Conservation (phyloP, 2,329 filamentous ascomycete species). For the Beauveria sp. region DNA sequence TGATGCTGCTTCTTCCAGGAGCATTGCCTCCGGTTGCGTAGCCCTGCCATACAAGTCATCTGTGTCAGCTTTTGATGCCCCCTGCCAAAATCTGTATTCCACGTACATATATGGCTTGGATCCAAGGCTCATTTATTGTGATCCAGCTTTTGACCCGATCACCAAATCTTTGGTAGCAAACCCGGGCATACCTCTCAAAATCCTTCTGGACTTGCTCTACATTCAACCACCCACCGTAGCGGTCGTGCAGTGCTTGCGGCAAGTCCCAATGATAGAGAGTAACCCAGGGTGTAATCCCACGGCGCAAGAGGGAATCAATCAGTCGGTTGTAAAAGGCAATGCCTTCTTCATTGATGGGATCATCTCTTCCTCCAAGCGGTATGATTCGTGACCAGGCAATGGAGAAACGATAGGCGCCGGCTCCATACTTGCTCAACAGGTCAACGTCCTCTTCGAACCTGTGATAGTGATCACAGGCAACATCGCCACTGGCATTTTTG, state of each 20-base stretch:
- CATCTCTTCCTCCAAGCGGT: conserved; percentile 53
- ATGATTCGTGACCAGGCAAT: conserved; percentile 61
- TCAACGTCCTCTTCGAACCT: conserved; percentile 46
- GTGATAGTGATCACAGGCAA: conserved; percentile 38
- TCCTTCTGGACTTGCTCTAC: conserved; percentile 24
- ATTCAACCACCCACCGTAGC: conserved; percentile 28
- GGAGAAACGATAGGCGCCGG: conserved; percentile 56
- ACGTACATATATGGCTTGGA: conserved; percentile 27
- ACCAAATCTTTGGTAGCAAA: conserved; percentile 33
- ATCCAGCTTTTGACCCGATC: conserved; percentile 32
- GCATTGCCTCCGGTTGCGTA: conserved; percentile 28
- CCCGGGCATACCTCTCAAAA: conserved; percentile 28
- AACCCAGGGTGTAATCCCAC: conserved; percentile 52
- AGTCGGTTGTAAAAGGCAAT: conserved; percentile 52
- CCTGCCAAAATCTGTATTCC: too few relatives aligned
- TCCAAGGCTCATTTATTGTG: conserved; percentile 32
- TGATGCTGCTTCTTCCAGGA: conserved; percentile 23
- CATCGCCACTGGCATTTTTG: conserved; percentile 36
- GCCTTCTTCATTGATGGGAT: conserved; percentile 54
- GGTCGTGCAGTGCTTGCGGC: conserved; percentile 27
- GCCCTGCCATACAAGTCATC: conserved; percentile 15
- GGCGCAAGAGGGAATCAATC: conserved; percentile 48
- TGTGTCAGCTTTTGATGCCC: background rate
- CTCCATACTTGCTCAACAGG: conserved; percentile 49
- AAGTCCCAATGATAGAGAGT: conserved; percentile 60